Evolutionary conservation across 2,329 filamentous ascomycete genomes (phyloP).

Genomic region (Penicillium hordei): DNA sequence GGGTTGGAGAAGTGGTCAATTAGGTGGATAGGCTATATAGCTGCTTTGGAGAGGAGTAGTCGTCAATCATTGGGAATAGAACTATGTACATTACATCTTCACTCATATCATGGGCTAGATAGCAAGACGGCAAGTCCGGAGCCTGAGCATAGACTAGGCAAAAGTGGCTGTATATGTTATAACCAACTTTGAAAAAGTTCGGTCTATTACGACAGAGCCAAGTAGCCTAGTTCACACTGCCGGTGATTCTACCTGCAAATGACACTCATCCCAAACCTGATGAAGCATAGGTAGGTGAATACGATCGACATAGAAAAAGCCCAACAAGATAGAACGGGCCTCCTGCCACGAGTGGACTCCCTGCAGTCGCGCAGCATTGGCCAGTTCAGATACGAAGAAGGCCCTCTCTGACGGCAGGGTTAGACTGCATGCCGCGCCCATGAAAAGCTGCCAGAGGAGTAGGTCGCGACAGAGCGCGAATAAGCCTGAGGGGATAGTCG

Average conservation of each 20-base stretch:
- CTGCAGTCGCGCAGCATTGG: slow-evolving; percentile 28
- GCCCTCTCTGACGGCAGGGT: slow-evolving; percentile 27
- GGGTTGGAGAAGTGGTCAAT: neutral
- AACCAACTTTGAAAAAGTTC: neutral
- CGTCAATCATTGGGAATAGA: neutral
- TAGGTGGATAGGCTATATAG: neutral
- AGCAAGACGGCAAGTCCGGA: neutral
- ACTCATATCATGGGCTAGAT: neutral
- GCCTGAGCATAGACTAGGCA: neutral
- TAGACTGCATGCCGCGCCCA: slow-evolving; percentile 35
- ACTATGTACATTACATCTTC: neutral
- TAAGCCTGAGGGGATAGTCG: slow-evolving; percentile 33
- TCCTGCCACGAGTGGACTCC: slow-evolving; percentile 37
- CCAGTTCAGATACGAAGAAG: slow-evolving; percentile 37
- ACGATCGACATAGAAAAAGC: slow-evolving; percentile 41
- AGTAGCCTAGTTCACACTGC: slow-evolving; percentile 7
- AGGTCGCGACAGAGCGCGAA: slow-evolving; percentile 36
- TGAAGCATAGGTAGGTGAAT: slow-evolving; percentile 32
- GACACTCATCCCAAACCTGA: slow-evolving; percentile 36
- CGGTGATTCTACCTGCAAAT: slow-evolving; percentile 18
- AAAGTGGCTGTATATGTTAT: neutral
- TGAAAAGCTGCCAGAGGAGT: slow-evolving; percentile 40
- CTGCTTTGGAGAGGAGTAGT: neutral
- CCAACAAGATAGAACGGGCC: slow-evolving; percentile 30
- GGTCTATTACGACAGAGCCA: neutral